Conservation (phyloP, 2,329 filamentous ascomycete genomes). For the Verticillium tricorpus region DNA sequence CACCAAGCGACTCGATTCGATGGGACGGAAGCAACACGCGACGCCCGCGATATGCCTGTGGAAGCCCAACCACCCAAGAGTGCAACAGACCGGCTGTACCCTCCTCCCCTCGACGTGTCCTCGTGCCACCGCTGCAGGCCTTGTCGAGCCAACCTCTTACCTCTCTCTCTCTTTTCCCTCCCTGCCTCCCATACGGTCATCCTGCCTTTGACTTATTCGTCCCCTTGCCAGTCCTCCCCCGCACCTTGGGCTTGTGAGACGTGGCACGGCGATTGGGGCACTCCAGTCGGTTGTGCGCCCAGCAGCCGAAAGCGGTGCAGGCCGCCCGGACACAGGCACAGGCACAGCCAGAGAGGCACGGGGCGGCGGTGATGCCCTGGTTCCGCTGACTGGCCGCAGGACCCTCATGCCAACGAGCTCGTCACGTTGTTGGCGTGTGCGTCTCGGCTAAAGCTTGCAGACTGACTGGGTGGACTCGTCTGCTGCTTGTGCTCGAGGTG, state of each 20-base stretch:
- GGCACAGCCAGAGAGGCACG: background rate
- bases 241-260: background rate
- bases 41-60: background rate
- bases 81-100: background rate
- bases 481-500: background rate
- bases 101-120: too few species aligned
- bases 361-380: background rate
- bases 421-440: background rate
- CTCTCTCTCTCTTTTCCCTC: background rate
- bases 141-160: background rate
- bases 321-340: background rate
- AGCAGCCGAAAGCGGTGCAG: background rate
- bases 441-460: background rate
- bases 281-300: background rate
- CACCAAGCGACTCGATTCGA: background rate
- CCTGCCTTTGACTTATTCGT: too few species aligned
- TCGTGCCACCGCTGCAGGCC: background rate
- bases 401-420: background rate
- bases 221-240: background rate
- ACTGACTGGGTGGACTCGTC: background rate
- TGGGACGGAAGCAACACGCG: background rate
- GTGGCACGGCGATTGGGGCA: background rate
- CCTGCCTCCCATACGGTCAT: background rate
- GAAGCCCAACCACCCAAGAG: background rate
- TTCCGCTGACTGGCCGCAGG: background rate